Base-by-base conservation (phyloP, 2,329 filamentous ascomycete species). In the Beauveria bassiana region DNA sequence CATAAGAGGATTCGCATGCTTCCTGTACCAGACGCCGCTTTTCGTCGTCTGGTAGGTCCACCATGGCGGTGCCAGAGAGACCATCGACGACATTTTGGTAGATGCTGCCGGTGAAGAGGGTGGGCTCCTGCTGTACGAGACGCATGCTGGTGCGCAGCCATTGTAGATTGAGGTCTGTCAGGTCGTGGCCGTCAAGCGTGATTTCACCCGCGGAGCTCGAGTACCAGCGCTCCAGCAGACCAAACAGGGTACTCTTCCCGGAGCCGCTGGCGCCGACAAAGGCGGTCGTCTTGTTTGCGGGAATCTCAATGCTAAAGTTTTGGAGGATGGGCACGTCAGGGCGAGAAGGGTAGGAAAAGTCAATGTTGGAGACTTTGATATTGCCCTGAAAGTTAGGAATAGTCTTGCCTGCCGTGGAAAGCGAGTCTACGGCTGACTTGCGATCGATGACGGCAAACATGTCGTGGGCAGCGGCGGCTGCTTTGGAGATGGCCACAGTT, bases 201-300 rank as follows among this genome's bases (percentile, higher is more conserved):
- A 85, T 77, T 0, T 66, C 66, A 0, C 81, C 82, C 0, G 73
- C 70, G 0, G 70, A 72, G 0, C 79, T 76, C 46, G 81, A 74
- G 64, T 87, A 88, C 77, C 86, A 87, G 8, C 86, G 71, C 67
- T 86, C 82, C 1, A 86, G 65, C 2, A 87, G 70, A 0, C 79
- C 80, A 6, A 86, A 77, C 3, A 85, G 76, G 0, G 82, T 86
- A 50, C 80, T 84, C 65, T 86, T 86, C 0, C 83, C 83, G 4
- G 77, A 82, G 0, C 84, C 85, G 22, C 81, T 84, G 2, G 80
- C 73, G 0, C 84, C 84, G 7, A 86, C 82, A 5, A 85, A 74
- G 2, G 83, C 83, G 1, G 81, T 84, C 0, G 77, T 76, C 62
- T 79, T 78, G 18, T 76, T 74, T 3, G 76, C 73, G 16, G 77